Evolutionary conservation across 1,284 basidiomycete species (phyloP).

Genomic region (Taiwanofungus camphoratus): DNA sequence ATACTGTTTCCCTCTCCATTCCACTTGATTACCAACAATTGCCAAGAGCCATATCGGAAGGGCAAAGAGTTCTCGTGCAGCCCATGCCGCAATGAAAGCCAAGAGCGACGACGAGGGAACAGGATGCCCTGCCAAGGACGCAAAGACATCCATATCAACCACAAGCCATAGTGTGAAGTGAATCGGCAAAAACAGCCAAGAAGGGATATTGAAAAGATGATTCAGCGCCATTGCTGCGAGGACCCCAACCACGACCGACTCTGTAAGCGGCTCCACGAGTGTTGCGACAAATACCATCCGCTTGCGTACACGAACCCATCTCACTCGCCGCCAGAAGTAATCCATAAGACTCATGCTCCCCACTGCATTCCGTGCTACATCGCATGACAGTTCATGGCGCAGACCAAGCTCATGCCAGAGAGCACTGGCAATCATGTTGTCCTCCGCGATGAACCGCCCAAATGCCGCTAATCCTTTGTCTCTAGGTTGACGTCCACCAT

Average conservation of each 20-base stretch:
- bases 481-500: constrained; percentile 26
- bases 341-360: constrained; percentile 77
- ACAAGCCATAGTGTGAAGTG: constrained; percentile 57
- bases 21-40: constrained; percentile 72
- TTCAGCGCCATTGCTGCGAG: constrained; percentile 55
- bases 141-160: constrained; percentile 71
- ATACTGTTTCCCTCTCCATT: constrained; percentile 78
- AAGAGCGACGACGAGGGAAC: constrained; percentile 42
- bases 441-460: constrained; percentile 85
- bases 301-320: constrained; percentile 94
- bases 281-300: constrained; percentile 86
- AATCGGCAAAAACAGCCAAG: constrained; percentile 48
- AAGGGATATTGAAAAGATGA: constrained; percentile 47
- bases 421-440: constrained; percentile 89
- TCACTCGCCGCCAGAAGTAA: constrained; percentile 81
- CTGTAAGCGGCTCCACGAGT: constrained; percentile 84
- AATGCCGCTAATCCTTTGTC: constrained; percentile 70
- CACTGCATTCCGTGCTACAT: constrained; percentile 85
- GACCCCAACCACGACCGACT: constrained; percentile 67
- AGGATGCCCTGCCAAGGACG: constrained; percentile 67
- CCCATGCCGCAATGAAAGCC: constrained; percentile 75
- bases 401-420: constrained; percentile 89
- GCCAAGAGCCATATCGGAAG: constrained; percentile 83
- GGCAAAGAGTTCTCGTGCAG: constrained; percentile 69
- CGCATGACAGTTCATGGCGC: constrained; percentile 82